Percentiles rank a stretch among this genome's conserved stretches.
phyloP scores from a whole-genome alignment of 768 basidiomycete genomes.

The Cystobasidium onofrii region DNA sequence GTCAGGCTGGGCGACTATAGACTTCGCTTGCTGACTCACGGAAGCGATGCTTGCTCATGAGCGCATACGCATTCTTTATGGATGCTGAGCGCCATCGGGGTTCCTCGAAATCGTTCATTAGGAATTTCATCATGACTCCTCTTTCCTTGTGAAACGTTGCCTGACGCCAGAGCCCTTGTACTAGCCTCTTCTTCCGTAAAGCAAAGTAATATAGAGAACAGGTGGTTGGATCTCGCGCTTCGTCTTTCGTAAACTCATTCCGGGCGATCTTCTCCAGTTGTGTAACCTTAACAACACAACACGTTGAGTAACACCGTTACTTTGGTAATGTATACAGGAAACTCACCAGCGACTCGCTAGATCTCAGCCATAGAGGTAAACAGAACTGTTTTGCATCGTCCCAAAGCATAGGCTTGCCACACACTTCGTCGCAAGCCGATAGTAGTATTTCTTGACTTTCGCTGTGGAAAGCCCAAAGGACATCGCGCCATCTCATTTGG shows the following conservation, averaged over 20 bases:
- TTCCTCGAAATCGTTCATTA: constrained; percentile 77
- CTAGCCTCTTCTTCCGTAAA: constrained; percentile 78
- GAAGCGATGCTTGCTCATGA: constrained; percentile 82
- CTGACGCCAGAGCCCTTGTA: constrained; percentile 92
- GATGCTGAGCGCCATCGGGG: constrained; percentile 86
- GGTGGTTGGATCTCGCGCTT: constrained; percentile 74
- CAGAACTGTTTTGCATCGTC: constrained; percentile 76
- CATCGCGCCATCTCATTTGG: constrained; percentile 79
- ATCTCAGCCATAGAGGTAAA: constrained; percentile 77
- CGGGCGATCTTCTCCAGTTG: constrained; percentile 83
- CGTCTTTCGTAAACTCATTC: constrained; percentile 74
- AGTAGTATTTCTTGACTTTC: constrained; percentile 81
- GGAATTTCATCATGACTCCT: constrained; percentile 75
- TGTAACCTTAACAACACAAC: constrained; percentile 52
- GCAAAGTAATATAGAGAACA: constrained; percentile 94
- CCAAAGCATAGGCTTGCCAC: constrained; percentile 82
- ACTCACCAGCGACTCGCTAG: constrained; percentile 66
- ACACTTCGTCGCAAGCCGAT: constrained; percentile 53
- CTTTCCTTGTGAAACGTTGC: constrained; percentile 90
- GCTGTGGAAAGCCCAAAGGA: constrained; percentile 94
- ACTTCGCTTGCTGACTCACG: constrained; percentile 57
- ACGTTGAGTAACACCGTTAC: background rate
- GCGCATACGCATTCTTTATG: constrained; percentile 87
- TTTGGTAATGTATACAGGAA: background rate
- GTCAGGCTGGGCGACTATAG: too few species aligned